Base-by-base conservation (phyloP, 208 protist species). In the Crithidia sp. region DNA sequence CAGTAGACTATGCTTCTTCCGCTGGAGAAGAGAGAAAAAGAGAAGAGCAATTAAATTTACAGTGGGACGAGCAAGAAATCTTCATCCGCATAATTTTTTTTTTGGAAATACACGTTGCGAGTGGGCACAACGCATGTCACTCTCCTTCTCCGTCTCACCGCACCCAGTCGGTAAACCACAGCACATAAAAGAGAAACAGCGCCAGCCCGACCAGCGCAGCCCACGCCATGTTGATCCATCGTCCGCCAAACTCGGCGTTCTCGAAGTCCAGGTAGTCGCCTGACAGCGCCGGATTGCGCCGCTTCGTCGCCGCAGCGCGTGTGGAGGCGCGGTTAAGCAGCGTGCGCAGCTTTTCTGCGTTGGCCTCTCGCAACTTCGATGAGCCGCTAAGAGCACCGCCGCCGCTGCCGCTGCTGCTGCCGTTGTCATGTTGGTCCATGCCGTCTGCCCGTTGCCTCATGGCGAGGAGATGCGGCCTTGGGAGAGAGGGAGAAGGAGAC, bases 111-210 rank as follows among this genome's bases (percentile, higher is more conserved):
- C 0, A 28, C 28, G 28, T 44, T 44, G 40, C n/a, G 56, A 61
- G 19, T 5, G 17, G 37, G 12, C 14, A 17, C 3, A 12, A 14
- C 28, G 12, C 10, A 16, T 41, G 17, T 44, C 7, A 13, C 12
- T 49, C 7, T 2, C 7, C 45, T 7, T 52, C 39, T 28, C 28
- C 28, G 28, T 28, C 0, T 76, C 56, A 86, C 17, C 69, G 67
- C 13, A 87, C 71, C 55, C 72, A 76, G 19, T 87, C 71, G 5
- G 82, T 87, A 65, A 87, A 87, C 82, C 82, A 87, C 37, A 87
- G 37, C 6, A 84, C 74, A 52, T 87, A 87, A n/a, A 87, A 76
- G 13, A 87, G 53, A 5, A 80, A 3, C 5, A 87, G 59, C 6
- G 82, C 79, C 10, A 69, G 41, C 40, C 55, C 62, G 0, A 87